These are phyloP conservation scores for Prunus mongolica DNA, from an alignment of 306 rosid species.

Conservation along the genomic window DNA sequence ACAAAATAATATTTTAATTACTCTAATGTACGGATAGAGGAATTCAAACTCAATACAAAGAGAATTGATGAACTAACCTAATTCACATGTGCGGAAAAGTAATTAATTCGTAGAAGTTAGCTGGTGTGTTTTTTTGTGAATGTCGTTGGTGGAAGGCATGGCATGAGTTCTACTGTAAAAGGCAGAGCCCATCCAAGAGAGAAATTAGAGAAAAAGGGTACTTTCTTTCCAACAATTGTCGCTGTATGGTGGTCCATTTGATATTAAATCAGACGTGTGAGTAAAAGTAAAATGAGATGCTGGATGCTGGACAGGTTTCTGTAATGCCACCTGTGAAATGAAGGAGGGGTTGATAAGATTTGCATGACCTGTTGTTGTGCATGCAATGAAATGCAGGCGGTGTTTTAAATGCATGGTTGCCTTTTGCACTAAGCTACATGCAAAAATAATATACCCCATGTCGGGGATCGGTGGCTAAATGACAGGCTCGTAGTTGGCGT, in stretches of 20 bases:
- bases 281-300: neutral
- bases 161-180: neutral
- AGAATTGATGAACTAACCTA: neutral
- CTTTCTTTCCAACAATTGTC: constrained; percentile 36
- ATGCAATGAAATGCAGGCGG: no score
- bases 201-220: constrained; percentile 30
- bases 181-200: constrained; percentile 34
- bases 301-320: neutral
- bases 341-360: constrained; percentile 26
- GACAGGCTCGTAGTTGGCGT: constrained; percentile 38
- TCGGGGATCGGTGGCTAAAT: constrained; percentile 57
- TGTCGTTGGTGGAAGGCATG: neutral
- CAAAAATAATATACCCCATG: constrained; percentile 44
- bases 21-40: no score
- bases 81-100: no score
- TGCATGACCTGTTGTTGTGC: constrained; percentile 21
- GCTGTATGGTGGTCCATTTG: constrained; percentile 44
- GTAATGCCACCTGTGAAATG: constrained; percentile 31
- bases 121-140: neutral
- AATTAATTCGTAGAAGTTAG: neutral
- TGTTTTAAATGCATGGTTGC: constrained; percentile 37
- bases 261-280: neutral
- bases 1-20: no score
- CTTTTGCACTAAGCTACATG: constrained; percentile 26
- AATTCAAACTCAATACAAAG: no score